Base-by-base conservation (phyloP, 495 filamentous ascomycete genomes). In the Clavariopsis aquatica region DNA sequence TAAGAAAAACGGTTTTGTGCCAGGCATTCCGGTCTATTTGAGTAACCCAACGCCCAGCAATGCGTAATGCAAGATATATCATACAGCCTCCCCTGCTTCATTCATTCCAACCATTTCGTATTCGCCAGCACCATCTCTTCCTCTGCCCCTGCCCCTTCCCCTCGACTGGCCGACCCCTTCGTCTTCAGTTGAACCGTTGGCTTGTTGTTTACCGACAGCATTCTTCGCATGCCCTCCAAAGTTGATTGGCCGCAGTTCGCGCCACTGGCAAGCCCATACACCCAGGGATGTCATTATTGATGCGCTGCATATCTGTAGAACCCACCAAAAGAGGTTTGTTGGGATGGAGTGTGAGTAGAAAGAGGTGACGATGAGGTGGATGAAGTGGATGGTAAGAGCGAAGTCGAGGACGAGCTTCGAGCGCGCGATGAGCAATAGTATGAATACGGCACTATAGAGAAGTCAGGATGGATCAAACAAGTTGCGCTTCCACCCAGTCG, bases 401-500 rank as follows among this genome's bases (percentile, higher is more conserved):
- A 99, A 99, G 74, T 99, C 94, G 63, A 89, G 89, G 31, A 97
- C 87, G 36, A 96, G 85, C 72, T 97, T 97, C 26, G 88, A 92
- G 57, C 93, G 90, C 28, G 87, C 87, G 65, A 96, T 85, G 61
- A 96, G 79, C 53, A 92, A 75, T 31, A 93, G 82, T 36, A 94
- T 83, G n/a, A 89, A 87, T 28, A 93, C 82, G 17, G 90, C 85
- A 68, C 89, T 92, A 59, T 58, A n/a, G 46, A 2, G 54, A 2
- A 22, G 64, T 66, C 23, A 58, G 31, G 47, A 17, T 20, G 22
- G 52, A 10, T 12, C 23, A 19, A 51, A 51, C 55, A 22, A 23
- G 22, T 52, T 38, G 24, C 26, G 22, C 13, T 24, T 46, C 43
- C 52, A n/a, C 43, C 41, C 49, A 28, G 20, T 53, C n/a, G 65